Percentiles rank a stretch among this genome's conserved stretches.
These are phyloP conservation scores for Candida albicans DNA, from an alignment of 1,139 yeast species.

Conservation along the genomic window DNA sequence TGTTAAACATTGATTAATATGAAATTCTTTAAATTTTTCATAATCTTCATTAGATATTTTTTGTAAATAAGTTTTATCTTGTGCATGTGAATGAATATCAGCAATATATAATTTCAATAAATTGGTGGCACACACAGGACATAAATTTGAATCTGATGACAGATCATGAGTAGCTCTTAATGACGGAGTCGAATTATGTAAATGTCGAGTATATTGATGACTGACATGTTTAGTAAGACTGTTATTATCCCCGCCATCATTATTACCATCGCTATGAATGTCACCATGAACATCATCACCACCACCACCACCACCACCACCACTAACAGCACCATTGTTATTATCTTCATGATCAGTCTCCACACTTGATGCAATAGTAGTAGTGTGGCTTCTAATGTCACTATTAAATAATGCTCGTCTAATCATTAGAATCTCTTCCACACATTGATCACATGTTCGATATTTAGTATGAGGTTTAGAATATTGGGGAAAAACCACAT, in stretches of 20 bases:
- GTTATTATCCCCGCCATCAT: constrained; percentile 13
- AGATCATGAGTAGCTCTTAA: constrained; percentile 16
- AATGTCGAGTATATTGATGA: constrained; percentile 10
- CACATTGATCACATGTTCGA: constrained; percentile 75
- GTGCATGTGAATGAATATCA: constrained; percentile 13
- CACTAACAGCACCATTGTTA: neutral
- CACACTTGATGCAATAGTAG: neutral
- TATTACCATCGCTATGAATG: too few relatives aligned
- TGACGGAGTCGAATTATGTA: constrained; percentile 9
- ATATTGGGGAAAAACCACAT: constrained; percentile 2
- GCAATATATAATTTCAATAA: constrained; percentile 55
- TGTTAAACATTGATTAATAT: constrained; percentile 67
- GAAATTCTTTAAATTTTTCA: constrained; percentile 59
- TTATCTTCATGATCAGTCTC: neutral
- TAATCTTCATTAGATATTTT: constrained; percentile 26
- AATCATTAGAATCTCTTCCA: constrained; percentile 59
- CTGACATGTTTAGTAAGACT: constrained; percentile 26
- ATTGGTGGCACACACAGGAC: constrained; percentile 49
- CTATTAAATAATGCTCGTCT: constrained; percentile 40
- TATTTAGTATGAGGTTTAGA: constrained; percentile 31
- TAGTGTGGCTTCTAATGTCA: constrained; percentile 1
- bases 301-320: neutral
- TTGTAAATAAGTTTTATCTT: constrained; percentile 17
- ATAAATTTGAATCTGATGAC: constrained; percentile 36
- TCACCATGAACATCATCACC: too few relatives aligned